Evolutionary conservation across 2,329 filamentous ascomycete genomes (phyloP).

Genomic region (Alternaria hordeiaustralica): DNA sequence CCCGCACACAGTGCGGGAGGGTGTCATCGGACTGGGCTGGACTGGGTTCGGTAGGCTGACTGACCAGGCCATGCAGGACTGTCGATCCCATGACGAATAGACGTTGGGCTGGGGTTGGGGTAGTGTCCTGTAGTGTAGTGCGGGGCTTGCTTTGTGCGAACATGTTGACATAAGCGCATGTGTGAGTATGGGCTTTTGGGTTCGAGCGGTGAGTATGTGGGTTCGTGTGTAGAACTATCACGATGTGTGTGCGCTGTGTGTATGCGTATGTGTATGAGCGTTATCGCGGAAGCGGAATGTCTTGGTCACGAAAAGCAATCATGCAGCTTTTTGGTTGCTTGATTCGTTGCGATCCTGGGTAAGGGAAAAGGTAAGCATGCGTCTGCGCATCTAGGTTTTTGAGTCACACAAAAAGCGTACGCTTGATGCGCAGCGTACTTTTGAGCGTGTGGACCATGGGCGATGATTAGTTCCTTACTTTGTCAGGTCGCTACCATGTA

Average conservation of each 20-base stretch:
- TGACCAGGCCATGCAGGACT: background rate
- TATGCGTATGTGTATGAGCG: background rate
- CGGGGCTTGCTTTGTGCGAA: background rate
- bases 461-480: no score
- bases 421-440: background rate
- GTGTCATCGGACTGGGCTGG: background rate
- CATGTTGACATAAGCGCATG: background rate
- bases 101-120: background rate
- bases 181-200: background rate
- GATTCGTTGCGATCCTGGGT: background rate
- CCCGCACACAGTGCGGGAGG: background rate
- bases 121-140: background rate
- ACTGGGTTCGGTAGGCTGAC: background rate
- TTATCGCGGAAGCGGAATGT: background rate
- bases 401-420: background rate
- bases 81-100: background rate
- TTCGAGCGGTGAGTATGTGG: background rate
- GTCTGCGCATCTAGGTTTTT: background rate
- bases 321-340: background rate
- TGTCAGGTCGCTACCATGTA: no score
- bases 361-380: background rate
- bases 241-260: background rate
- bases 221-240: background rate
- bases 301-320: background rate
- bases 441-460: background rate